A percentile compares a stretch with the other conserved stretches of the same genome.
These are phyloP conservation scores for Backusella australiensis DNA, from an alignment of 192 early-diverging fungal species.

Conservation along the genomic window DNA sequence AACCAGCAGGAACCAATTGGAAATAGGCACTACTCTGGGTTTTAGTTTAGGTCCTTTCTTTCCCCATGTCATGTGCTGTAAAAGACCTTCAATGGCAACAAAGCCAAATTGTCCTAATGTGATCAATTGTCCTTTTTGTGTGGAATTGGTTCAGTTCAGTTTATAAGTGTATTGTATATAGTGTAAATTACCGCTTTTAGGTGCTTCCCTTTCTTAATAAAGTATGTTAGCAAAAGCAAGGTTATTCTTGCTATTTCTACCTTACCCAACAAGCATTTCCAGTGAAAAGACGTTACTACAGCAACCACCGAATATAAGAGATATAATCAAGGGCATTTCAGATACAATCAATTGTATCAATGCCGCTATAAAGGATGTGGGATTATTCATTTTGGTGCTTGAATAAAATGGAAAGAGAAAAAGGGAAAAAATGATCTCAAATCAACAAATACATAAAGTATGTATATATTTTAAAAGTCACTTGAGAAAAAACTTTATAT, in stretches of 20 bases:
- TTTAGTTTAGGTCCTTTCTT: constrained; percentile 31
- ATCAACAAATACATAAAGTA: neutral
- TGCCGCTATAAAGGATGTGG: constrained; percentile 3
- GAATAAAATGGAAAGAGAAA: neutral
- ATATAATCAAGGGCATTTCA: constrained; percentile 59
- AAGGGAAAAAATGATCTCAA: neutral
- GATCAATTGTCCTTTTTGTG: constrained; percentile 61
- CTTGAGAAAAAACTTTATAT: neutral
- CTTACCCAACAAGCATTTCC: constrained; percentile 74
- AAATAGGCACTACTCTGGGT: constrained; percentile 60
- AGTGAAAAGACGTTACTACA: constrained; percentile 88
- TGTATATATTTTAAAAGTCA: neutral
- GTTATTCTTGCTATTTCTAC: neutral
- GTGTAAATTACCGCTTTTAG: constrained; percentile 49
- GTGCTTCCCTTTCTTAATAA: constrained; percentile 43
- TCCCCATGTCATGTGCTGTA: constrained; percentile 55
- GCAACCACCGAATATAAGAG: constrained; percentile 85
- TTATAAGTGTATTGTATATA: too few relatives aligned
- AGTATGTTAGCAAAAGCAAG: neutral
- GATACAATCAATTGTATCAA: constrained; percentile 18
- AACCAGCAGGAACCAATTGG: constrained; percentile 73
- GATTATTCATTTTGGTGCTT: neutral
- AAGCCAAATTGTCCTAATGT: constrained; percentile 81
- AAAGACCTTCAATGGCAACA: constrained; percentile 68
- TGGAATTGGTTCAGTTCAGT: too few relatives aligned